Evolutionary conservation across 2,329 filamentous ascomycete genomes (phyloP).

Genomic region (Cytospora piceicola): DNA sequence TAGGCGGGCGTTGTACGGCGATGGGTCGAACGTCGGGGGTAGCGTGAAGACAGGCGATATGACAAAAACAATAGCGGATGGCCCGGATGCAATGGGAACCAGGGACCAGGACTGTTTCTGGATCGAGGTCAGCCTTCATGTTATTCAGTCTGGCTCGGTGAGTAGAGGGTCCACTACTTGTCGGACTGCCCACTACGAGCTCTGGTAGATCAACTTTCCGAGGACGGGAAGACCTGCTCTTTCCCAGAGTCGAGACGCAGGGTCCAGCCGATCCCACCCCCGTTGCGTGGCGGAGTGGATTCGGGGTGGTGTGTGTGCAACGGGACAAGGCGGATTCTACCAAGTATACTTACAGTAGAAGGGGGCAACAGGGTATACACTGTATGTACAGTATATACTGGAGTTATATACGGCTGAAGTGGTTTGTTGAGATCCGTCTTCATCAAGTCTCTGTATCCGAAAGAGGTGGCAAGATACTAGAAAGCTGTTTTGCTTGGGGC

Average conservation of each 20-base stretch:
- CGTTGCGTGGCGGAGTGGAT: not conserved
- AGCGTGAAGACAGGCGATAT: not conserved
- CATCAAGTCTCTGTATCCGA: not conserved
- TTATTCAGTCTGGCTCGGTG: not conserved
- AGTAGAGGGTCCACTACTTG: not conserved
- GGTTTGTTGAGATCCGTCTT: not conserved
- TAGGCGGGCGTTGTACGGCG: not conserved
- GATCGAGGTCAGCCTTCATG: not conserved
- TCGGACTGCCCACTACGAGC: not conserved
- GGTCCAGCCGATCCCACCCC: constrained; percentile 2
- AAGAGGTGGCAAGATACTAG: not conserved
- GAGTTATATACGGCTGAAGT: not conserved
- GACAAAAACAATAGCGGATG: not conserved
- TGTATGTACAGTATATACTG: not conserved
- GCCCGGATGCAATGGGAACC: not conserved
- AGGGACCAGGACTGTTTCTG: not conserved
- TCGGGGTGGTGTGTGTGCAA: not conserved
- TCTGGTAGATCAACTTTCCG: not conserved
- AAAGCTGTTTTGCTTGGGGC: no score
- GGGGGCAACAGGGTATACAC: not conserved
- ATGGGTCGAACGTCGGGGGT: not conserved
- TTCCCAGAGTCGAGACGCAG: not conserved
- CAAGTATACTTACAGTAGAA: not conserved
- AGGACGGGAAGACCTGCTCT: not conserved
- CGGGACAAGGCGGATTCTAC: not conserved